phyloP scores from a whole-genome alignment of 2,329 filamentous ascomycete species.

The Tolypocladium nubicola region DNA sequence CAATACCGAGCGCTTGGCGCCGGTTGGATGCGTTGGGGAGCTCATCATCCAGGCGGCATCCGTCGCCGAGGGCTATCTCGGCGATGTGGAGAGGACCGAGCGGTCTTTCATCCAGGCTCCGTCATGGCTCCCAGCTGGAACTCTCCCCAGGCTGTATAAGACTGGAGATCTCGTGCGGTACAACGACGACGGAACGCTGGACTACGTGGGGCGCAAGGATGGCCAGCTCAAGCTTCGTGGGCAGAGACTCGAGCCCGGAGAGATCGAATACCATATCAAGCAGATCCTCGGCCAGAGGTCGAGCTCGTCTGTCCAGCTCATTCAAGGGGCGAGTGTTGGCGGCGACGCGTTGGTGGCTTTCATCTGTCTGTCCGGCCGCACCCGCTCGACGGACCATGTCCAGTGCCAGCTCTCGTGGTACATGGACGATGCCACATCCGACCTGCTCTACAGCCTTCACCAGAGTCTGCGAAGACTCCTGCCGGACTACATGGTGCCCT shows the following conservation, averaged over 20 bases:
- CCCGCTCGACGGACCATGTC: too few relatives aligned
- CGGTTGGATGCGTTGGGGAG: conserved; percentile 12
- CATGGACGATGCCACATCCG: too few relatives aligned
- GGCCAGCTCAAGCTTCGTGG: conserved; percentile 49
- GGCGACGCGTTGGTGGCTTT: too few relatives aligned
- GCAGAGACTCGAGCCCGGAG: conserved; percentile 37
- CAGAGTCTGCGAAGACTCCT: too few relatives aligned
- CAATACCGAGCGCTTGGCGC: conserved; percentile 6
- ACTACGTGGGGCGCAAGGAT: conserved; percentile 42
- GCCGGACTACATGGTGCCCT: too few relatives aligned
- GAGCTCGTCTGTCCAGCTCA: too few relatives aligned
- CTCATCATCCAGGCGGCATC: conserved; percentile 13
- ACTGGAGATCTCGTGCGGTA: conserved; percentile 36
- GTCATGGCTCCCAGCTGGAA: conserved; percentile 23
- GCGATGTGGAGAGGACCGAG: conserved; percentile 9
- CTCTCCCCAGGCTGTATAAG: conserved; percentile 21
- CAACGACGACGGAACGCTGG: conserved; percentile 24
- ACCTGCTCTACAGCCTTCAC: too few relatives aligned
- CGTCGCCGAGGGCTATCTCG: conserved; percentile 12
- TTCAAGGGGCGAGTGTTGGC: too few relatives aligned
- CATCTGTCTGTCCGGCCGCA: too few relatives aligned
- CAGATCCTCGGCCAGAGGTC: too few relatives aligned
- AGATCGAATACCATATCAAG: conserved; percentile 8
- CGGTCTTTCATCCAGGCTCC: conserved; percentile 28
- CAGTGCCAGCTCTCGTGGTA: too few relatives aligned